Evolutionary conservation across 768 basidiomycete species (phyloP).

Genomic region (Candolleomyces efflorescens): DNA sequence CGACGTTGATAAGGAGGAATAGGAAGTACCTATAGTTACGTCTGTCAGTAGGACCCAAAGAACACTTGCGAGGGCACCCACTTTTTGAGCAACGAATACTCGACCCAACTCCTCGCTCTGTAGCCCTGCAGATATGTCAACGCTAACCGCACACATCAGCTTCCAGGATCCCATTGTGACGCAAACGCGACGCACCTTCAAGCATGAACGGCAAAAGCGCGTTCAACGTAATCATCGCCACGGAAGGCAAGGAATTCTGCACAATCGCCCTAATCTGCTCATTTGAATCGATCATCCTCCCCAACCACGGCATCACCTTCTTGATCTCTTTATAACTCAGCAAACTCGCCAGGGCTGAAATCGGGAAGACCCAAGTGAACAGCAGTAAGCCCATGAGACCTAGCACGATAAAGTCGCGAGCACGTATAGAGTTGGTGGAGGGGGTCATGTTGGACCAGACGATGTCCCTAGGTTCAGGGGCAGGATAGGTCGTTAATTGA

Average conservation of each 20-base stretch:
- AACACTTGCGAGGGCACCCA: too few relatives aligned
- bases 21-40: slow-evolving; percentile 95
- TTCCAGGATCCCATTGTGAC: not conserved
- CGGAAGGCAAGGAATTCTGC: slow-evolving; percentile 89
- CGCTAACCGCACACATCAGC: slow-evolving; percentile 23
- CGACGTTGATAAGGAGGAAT: slow-evolving; percentile 87
- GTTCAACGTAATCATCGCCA: slow-evolving; percentile 89
- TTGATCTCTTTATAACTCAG: slow-evolving; percentile 94
- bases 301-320: slow-evolving; percentile 85
- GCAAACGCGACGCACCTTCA: slow-evolving; percentile 52
- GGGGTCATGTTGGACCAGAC: slow-evolving; percentile 90
- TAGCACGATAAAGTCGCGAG: slow-evolving; percentile 71
- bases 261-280: slow-evolving; percentile 81
- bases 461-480: slow-evolving; percentile 94
- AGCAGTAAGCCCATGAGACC: slow-evolving; percentile 67
- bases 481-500: slow-evolving; percentile 64
- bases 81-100: slow-evolving; percentile 92
- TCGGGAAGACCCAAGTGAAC: slow-evolving; percentile 91
- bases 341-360: slow-evolving; percentile 79
- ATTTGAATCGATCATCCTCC: slow-evolving; percentile 76
- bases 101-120: slow-evolving; percentile 87
- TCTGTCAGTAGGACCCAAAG: too few relatives aligned
- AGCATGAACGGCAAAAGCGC: slow-evolving; percentile 84
- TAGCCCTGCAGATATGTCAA: slow-evolving; percentile 91
- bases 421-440: slow-evolving; percentile 49